Conservation (phyloP, 2,329 filamentous ascomycete genomes). For the Amylocarpus encephaloides region DNA sequence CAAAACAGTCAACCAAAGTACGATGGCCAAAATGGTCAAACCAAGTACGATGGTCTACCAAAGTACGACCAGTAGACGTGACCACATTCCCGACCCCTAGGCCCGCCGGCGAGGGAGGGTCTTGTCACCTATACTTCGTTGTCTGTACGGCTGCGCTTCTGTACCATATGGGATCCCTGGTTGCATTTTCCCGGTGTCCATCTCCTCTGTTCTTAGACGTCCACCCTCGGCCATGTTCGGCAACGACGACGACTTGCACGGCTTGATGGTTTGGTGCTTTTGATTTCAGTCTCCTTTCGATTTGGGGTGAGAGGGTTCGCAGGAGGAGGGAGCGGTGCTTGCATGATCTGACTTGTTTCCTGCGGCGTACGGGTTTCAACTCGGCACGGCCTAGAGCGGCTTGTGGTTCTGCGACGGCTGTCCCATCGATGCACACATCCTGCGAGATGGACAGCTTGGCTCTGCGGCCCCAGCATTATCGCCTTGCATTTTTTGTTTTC, state of each 20-base stretch:
- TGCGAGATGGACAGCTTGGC: too few relatives aligned
- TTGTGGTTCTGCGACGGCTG: too few relatives aligned
- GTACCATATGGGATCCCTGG: constrained; percentile 33
- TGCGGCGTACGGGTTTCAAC: constrained; percentile 15
- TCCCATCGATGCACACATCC: too few relatives aligned
- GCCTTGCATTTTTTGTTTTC: too few relatives aligned
- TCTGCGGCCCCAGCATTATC: too few relatives aligned
- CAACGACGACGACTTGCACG: constrained; percentile 30
- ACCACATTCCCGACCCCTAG: constrained; percentile 8
- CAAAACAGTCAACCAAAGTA: constrained; percentile 24
- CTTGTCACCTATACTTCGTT: constrained; percentile 17
- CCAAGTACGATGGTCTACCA: constrained; percentile 19
- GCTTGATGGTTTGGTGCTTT: constrained; percentile 25
- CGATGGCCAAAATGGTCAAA: too few relatives aligned
- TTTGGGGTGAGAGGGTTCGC: constrained; percentile 7
- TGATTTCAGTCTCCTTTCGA: constrained; percentile 17
- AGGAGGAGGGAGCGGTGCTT: constrained; percentile 20
- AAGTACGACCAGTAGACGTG: constrained; percentile 31
- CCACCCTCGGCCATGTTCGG: constrained; percentile 22
- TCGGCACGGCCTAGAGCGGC: background rate
- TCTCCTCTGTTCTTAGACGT: constrained; percentile 27
- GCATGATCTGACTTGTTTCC: constrained; percentile 22
- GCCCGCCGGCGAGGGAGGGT: too few relatives aligned
- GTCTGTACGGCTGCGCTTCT: constrained; percentile 23
- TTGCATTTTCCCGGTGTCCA: constrained; percentile 28